Evolutionary conservation across 441 rosid species (phyloP).

Genomic region (Lagerstroemia fauriei): DNA sequence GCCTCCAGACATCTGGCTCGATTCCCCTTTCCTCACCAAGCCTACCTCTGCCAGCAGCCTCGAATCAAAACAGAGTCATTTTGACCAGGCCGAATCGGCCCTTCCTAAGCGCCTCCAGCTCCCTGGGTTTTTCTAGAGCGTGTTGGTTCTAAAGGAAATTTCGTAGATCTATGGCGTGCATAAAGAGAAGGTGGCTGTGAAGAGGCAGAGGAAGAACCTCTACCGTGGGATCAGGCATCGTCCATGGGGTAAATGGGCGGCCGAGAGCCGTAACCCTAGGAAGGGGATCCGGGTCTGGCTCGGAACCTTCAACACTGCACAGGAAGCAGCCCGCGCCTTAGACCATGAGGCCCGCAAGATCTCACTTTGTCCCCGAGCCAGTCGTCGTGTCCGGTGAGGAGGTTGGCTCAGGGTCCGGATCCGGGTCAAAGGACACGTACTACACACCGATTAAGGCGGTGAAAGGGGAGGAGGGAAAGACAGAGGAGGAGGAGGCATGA

Average conservation of each 20-base stretch:
- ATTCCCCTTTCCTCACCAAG: slow-evolving; percentile 25
- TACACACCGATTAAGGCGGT: slow-evolving; percentile 11
- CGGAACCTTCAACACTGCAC: slow-evolving; percentile 81
- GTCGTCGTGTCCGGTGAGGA: slow-evolving; percentile 34
- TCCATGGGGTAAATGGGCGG: slow-evolving; percentile 94
- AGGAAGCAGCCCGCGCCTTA: slow-evolving; percentile 86
- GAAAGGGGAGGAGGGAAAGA: slow-evolving; percentile 18
- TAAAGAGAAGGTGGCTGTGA: slow-evolving; percentile 35
- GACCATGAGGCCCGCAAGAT: slow-evolving; percentile 74
- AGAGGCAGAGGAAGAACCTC: slow-evolving; percentile 72
- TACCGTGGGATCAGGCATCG: slow-evolving; percentile 84
- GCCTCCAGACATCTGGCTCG: slow-evolving; percentile 53
- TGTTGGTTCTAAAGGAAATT: slow-evolving; percentile 19
- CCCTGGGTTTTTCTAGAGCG: too few species aligned
- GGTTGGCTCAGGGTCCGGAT: slow-evolving; percentile 23
- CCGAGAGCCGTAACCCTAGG: slow-evolving; percentile 85
- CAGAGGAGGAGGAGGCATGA: slow-evolving; percentile 44
- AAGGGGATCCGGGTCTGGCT: slow-evolving; percentile 93
- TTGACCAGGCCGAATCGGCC: slow-evolving; percentile 19
- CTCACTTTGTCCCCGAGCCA: slow-evolving; percentile 8
- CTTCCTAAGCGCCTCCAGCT: slow-evolving; percentile 33
- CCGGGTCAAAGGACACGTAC: slow-evolving; percentile 33
- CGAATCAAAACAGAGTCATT: slow-evolving; percentile 3
- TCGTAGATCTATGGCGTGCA: slow-evolving; percentile 39
- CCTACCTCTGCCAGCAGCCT: neutral